Percentiles rank a stretch among this genome's conserved stretches.
phyloP scores from a whole-genome alignment of 2,329 filamentous ascomycete species.

The Diaporthe sp. region DNA sequence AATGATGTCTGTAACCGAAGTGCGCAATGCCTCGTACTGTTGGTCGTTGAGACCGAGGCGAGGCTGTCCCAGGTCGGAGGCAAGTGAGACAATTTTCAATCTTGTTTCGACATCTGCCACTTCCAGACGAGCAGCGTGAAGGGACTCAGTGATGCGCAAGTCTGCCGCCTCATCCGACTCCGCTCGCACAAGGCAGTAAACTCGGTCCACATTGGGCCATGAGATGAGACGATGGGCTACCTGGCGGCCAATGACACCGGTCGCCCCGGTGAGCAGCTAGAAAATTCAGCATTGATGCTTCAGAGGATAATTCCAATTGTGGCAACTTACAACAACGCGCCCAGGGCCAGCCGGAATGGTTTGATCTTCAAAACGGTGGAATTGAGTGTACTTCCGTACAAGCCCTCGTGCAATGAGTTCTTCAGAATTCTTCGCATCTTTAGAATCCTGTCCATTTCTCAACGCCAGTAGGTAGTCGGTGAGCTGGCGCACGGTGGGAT shows the following conservation, averaged over 20 bases:
- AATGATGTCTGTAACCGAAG: slow-evolving; percentile 22
- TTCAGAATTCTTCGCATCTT: slow-evolving; percentile 45
- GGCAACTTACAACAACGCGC: slow-evolving; percentile 51
- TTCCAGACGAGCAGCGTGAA: slow-evolving; percentile 22
- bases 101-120: neutral
- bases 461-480: slow-evolving; percentile 46
- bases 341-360: slow-evolving; percentile 44
- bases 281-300: slow-evolving; percentile 49
- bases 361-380: slow-evolving; percentile 46
- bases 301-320: neutral
- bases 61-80: neutral
- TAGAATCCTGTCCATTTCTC: slow-evolving; percentile 35
- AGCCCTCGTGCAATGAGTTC: slow-evolving; percentile 49
- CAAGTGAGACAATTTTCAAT: neutral
- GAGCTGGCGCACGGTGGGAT: slow-evolving; percentile 46
- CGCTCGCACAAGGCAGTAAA: slow-evolving; percentile 63
- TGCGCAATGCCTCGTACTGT: slow-evolving; percentile 21
- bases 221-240: slow-evolving; percentile 70
- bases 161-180: slow-evolving; percentile 47
- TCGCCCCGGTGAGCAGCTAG: slow-evolving; percentile 67
- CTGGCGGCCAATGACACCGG: slow-evolving; percentile 73
- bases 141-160: slow-evolving; percentile 49
- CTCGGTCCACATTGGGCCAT: slow-evolving; percentile 65
- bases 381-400: slow-evolving; percentile 54
- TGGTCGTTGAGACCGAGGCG: slow-evolving; percentile 7